phyloP scores from a whole-genome alignment of 164 flowering plant species.

The Sextonia rubra region DNA sequence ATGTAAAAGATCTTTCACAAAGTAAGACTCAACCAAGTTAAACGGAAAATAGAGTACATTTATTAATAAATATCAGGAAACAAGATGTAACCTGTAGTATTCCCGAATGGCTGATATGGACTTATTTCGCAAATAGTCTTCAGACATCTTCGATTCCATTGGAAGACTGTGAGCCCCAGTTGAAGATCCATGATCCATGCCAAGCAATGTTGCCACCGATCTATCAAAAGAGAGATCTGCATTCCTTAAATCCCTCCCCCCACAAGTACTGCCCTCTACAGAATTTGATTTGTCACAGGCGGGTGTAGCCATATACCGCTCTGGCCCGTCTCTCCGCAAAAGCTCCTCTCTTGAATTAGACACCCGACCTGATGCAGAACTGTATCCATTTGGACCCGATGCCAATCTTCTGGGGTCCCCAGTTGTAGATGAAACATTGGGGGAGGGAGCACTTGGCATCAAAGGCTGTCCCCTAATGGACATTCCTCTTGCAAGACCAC shows the following conservation, averaged over 20 bases:
- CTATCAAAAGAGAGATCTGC: conserved; percentile 49
- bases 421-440: conserved; percentile 33
- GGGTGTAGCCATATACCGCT: conserved; percentile 32
- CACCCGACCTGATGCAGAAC: conserved; percentile 42
- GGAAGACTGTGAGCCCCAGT: conserved; percentile 24
- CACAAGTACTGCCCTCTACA: conserved; percentile 43
- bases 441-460: conserved; percentile 25
- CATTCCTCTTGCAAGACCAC: conserved; percentile 94
- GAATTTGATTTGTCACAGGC: conserved; percentile 38
- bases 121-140: conserved; percentile 60
- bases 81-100: conserved; percentile 65
- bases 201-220: conserved; percentile 35
- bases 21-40: neutral
- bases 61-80: neutral
- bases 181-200: conserved; percentile 24
- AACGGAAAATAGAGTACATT: neutral
- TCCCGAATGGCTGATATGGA: conserved; percentile 73
- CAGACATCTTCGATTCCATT: conserved; percentile 43
- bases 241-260: conserved; percentile 40
- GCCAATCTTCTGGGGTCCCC: conserved; percentile 54
- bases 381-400: conserved; percentile 57
- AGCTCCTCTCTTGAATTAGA: conserved; percentile 42
- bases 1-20: neutral
- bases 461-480: conserved; percentile 60
- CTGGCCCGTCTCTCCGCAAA: conserved; percentile 39